Conservation (phyloP, 2,329 filamentous ascomycete species). For the Fusarium begoniae region DNA sequence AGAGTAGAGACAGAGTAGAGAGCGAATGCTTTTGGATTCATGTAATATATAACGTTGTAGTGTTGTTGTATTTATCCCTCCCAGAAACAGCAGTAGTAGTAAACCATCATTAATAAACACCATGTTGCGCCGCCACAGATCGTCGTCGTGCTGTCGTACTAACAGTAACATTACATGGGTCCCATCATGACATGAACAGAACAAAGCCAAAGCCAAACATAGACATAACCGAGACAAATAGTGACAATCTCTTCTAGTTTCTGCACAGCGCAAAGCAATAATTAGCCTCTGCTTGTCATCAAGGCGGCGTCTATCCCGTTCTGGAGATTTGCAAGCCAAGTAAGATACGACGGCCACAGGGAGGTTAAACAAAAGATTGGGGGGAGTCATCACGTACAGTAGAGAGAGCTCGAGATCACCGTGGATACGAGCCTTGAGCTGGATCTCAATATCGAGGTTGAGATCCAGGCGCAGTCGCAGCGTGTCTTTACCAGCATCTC, state of each 20-base stretch:
- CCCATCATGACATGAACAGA: constrained; percentile 25
- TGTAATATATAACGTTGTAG: background rate
- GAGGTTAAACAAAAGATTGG: background rate
- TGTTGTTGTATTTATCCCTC: constrained; percentile 16
- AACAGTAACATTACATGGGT: constrained; percentile 32
- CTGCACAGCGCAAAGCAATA: constrained; percentile 29
- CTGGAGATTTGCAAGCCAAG: constrained; percentile 40
- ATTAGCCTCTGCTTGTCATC: constrained; percentile 39
- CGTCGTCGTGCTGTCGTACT: constrained; percentile 1
- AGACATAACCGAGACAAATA: background rate
- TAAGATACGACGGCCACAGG: constrained; percentile 39
- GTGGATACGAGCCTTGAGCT: constrained; percentile 85
- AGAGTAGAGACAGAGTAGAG: background rate
- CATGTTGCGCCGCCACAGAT: constrained; percentile 28
- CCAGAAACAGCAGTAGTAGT: constrained; percentile 7
- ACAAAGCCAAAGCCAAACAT: background rate
- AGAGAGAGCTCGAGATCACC: constrained; percentile 84
- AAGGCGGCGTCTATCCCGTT: constrained; percentile 34
- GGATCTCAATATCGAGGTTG: constrained; percentile 85
- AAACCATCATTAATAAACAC: constrained; percentile 23
- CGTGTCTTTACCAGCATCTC: constrained; percentile 67
- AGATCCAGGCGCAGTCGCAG: constrained; percentile 76
- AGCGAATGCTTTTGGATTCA: constrained; percentile 4
- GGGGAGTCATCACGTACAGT: constrained; percentile 56
- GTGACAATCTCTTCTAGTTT: constrained; percentile 27